Conservation (phyloP, 2,329 filamentous ascomycete species). For the Monosporascus cannonballus region DNA sequence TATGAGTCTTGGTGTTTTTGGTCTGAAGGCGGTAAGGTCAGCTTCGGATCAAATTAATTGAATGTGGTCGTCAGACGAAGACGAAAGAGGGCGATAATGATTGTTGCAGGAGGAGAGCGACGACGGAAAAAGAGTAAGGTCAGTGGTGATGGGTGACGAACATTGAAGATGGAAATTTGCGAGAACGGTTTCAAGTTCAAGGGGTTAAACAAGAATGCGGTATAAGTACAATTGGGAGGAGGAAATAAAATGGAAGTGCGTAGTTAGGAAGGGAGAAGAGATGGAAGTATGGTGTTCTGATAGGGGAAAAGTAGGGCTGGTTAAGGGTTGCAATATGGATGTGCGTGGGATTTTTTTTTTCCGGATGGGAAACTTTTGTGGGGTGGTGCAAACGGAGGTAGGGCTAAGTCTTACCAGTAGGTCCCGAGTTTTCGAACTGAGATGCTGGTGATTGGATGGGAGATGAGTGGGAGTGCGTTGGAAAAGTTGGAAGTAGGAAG, state of each 20-base stretch:
- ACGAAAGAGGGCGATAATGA: not conserved
- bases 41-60: not conserved
- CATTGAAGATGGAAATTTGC: not conserved
- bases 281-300: not conserved
- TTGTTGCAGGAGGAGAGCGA: not conserved
- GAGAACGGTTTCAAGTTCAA: not conserved
- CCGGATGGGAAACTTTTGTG: too few relatives aligned
- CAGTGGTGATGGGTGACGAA: not conserved
- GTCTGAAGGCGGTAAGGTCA: not conserved
- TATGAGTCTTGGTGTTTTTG: not conserved
- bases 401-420: too few relatives aligned
- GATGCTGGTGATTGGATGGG: too few relatives aligned
- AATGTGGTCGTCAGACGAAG: not conserved
- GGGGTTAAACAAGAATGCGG: too few relatives aligned
- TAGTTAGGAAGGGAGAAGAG: not conserved
- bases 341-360: too few relatives aligned
- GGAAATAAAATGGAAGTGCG: not conserved
- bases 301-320: not conserved
- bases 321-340: not conserved
- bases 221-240: too few relatives aligned
- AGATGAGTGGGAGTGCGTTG: not conserved
- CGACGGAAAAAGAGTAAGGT: not conserved
- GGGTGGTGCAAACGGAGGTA: too few relatives aligned
- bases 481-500: not conserved
- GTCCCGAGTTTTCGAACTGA: too few relatives aligned